A percentile compares a stretch with the other conserved stretches of the same genome.
phyloP scores from a whole-genome alignment of 768 basidiomycete genomes.

The Auriscalpium vulgare region DNA sequence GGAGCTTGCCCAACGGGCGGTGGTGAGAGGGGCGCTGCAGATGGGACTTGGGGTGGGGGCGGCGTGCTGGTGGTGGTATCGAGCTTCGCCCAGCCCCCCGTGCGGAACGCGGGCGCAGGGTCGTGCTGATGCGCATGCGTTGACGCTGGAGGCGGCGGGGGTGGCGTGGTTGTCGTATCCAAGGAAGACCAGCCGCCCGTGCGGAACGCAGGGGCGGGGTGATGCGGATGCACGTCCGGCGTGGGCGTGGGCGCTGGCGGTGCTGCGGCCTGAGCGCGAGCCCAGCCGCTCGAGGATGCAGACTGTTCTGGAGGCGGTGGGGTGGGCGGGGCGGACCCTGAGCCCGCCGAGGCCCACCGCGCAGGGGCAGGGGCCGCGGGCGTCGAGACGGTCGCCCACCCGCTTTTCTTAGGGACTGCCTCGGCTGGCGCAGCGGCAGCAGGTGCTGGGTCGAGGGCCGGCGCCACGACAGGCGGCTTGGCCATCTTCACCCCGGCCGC shows the following conservation, averaged over 20 bases:
- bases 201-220: constrained; percentile 42
- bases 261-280: neutral
- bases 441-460: constrained; percentile 10
- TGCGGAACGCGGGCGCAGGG: constrained; percentile 42
- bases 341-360: constrained; percentile 47
- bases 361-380: constrained; percentile 20
- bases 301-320: neutral
- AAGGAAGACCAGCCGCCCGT: constrained; percentile 63
- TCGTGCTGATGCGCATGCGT: constrained; percentile 3
- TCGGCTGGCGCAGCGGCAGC: constrained; percentile 5
- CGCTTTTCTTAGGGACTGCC: constrained; percentile 21
- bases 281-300: neutral
- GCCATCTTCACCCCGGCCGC: constrained; percentile 70
- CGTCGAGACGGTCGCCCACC: constrained; percentile 1
- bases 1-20: neutral
- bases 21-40: neutral
- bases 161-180: constrained; percentile 34
- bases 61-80: constrained; percentile 34
- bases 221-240: neutral
- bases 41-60: neutral
- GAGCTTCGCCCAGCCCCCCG: constrained; percentile 61
- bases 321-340: constrained; percentile 18
- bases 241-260: constrained; percentile 1
- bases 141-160: neutral
- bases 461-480: constrained; percentile 23